Evolutionary conservation across 768 basidiomycete species (phyloP).

Genomic region (Lactarius hatsudake): DNA sequence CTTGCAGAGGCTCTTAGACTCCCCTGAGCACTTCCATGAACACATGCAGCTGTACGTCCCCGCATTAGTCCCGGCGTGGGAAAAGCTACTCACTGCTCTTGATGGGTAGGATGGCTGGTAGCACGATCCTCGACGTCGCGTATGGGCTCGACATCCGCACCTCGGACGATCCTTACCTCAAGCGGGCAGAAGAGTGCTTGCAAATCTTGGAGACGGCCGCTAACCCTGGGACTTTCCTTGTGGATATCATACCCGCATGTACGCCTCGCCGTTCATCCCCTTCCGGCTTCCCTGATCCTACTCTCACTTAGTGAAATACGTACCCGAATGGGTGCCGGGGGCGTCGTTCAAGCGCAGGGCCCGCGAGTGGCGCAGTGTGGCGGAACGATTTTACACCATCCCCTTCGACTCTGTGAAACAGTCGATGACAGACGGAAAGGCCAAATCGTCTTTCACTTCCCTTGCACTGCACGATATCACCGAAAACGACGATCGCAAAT

Average conservation of each 20-base stretch:
- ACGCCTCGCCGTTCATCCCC: neutral
- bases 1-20: conserved; percentile 35
- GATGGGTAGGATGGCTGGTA: conserved; percentile 22
- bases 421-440: conserved; percentile 21
- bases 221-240: conserved; percentile 31
- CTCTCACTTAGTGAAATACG: conserved; percentile 26
- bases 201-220: conserved; percentile 21
- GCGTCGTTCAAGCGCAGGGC: conserved; percentile 29
- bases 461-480: conserved; percentile 25
- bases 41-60: conserved; percentile 38
- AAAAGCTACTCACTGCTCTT: neutral
- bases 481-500: conserved; percentile 25
- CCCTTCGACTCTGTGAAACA: conserved; percentile 29
- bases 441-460: conserved; percentile 22
- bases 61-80: too few relatives aligned
- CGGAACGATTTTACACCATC: conserved; percentile 23
- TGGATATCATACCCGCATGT: conserved; percentile 32
- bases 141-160: conserved; percentile 26
- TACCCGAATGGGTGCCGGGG: conserved; percentile 32
- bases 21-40: conserved; percentile 35
- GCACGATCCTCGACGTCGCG: conserved; percentile 25
- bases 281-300: neutral
- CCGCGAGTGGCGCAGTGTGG: conserved; percentile 24
- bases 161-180: conserved; percentile 24
- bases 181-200: conserved; percentile 26